Percentiles rank a stretch among this genome's conserved stretches.
Conservation (phyloP, 305 asterid genomes). For the Fraxinus albicans region DNA sequence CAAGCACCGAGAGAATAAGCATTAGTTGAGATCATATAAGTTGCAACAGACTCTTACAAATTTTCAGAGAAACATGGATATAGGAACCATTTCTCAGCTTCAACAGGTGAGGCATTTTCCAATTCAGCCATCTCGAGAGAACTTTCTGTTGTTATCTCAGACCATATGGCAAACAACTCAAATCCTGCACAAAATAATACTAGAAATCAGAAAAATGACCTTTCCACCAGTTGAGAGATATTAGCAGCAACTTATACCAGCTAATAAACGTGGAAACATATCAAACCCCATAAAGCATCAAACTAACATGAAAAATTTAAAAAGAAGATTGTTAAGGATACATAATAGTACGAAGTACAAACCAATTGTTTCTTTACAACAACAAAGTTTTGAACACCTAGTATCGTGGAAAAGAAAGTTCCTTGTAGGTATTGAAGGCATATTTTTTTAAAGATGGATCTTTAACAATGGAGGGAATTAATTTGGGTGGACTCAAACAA, state of each 20-base stretch:
- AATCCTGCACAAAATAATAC: slow-evolving; percentile 45
- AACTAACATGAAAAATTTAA: not conserved
- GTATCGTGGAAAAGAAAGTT: not conserved
- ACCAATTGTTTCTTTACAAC: not conserved
- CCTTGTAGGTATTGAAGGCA: not conserved
- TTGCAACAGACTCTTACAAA: slow-evolving; percentile 52
- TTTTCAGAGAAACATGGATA: slow-evolving; percentile 57
- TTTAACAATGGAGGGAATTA: not conserved
- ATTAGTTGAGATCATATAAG: not conserved
- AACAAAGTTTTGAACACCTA: not conserved
- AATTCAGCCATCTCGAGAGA: slow-evolving; percentile 89
- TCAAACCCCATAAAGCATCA: not conserved
- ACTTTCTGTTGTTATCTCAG: slow-evolving; percentile 67
- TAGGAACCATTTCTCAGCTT: slow-evolving; percentile 88
- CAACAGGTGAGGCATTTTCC: slow-evolving; percentile 76
- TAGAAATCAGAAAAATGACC: not conserved
- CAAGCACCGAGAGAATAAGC: not conserved
- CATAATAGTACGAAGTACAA: not conserved
- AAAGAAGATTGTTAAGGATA: not conserved
- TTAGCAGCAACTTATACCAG: not conserved
- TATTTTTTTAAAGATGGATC: not conserved
- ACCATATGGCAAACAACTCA: slow-evolving; percentile 67
- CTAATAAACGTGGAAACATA: not conserved
- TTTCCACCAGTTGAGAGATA: not conserved
- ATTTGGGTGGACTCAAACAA: not conserved